These are phyloP conservation scores for Ogataea ramenticola DNA, from an alignment of 805 yeast species.

Conservation along the genomic window DNA sequence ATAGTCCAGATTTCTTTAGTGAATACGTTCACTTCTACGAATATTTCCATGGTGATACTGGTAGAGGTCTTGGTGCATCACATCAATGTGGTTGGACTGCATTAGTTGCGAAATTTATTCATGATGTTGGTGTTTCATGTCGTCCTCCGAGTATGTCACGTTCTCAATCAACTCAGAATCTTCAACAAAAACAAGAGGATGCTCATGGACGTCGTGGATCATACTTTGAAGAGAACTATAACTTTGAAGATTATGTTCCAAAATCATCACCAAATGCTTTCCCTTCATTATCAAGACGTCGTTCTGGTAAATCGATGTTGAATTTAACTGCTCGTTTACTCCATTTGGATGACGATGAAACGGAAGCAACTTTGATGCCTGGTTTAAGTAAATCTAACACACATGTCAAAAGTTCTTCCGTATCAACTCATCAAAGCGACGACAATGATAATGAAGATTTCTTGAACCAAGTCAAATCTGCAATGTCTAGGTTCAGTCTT, in stretches of 20 bases:
- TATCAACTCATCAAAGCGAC: slow-evolving; percentile 11
- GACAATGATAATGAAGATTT: slow-evolving; percentile 23
- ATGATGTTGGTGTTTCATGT: slow-evolving; percentile 75
- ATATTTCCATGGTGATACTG: slow-evolving; percentile 90
- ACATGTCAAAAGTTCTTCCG: slow-evolving; percentile 20
- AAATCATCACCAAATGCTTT: slow-evolving; percentile 25
- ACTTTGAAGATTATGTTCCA: slow-evolving; percentile 37
- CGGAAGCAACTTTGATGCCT: slow-evolving; percentile 22
- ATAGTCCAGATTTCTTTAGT: slow-evolving; percentile 61
- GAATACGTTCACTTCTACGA: slow-evolving; percentile 78
- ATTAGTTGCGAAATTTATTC: slow-evolving; percentile 84
- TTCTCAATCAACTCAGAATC: not conserved
- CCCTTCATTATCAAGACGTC: slow-evolving; percentile 45
- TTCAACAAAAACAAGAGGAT: not conserved
- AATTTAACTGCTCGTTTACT: slow-evolving; percentile 60
- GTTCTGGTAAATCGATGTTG: slow-evolving; percentile 66
- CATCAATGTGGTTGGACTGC: slow-evolving; percentile 98
- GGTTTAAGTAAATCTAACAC: slow-evolving; percentile 25
- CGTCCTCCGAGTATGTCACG: slow-evolving; percentile 35
- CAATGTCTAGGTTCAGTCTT: slow-evolving; percentile 29
- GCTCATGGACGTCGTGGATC: slow-evolving; percentile 16
- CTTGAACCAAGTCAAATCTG: slow-evolving; percentile 34
- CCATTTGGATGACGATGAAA: slow-evolving; percentile 61
- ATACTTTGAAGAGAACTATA: slow-evolving; percentile 19
- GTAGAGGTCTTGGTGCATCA: slow-evolving; percentile 87